Conservation (phyloP, 768 basidiomycete species). For the Mycena rosella region DNA sequence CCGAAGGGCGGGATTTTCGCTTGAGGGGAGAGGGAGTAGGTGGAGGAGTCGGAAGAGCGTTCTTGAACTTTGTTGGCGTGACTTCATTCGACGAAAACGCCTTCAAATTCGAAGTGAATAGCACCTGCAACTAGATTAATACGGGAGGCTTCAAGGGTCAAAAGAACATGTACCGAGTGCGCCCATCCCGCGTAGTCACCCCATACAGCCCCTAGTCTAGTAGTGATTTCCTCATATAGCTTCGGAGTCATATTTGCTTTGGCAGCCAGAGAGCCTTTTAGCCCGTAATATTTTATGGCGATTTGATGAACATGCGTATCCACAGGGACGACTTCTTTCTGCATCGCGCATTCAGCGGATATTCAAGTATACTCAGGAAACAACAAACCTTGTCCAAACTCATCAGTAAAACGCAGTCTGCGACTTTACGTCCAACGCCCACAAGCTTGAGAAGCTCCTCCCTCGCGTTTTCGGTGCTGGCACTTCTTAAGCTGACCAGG, state of each 20-base stretch:
- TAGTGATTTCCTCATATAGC: conserved; percentile 79
- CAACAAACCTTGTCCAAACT: conserved; percentile 83
- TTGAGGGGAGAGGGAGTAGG: conserved; percentile 47
- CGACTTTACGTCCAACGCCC: conserved; percentile 97
- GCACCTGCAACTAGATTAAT: conserved; percentile 59
- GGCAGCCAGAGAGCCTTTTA: conserved; percentile 58
- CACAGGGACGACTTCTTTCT: conserved; percentile 92
- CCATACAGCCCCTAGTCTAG: conserved; percentile 75
- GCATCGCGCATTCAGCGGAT: conserved; percentile 13
- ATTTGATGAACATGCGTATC: conserved; percentile 97
- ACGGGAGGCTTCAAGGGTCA: not conserved
- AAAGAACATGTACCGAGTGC: conserved; percentile 70
- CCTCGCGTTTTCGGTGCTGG: conserved; percentile 71
- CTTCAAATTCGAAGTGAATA: conserved; percentile 83
- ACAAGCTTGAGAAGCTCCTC: conserved; percentile 83
- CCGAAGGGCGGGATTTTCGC: conserved; percentile 39
- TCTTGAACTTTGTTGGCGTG: conserved; percentile 44
- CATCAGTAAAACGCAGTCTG: conserved; percentile 95
- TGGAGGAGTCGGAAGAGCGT: conserved; percentile 45
- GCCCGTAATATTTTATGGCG: conserved; percentile 81
- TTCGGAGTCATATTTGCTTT: conserved; percentile 80
- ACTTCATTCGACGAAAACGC: conserved; percentile 72
- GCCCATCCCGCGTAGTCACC: conserved; percentile 93
- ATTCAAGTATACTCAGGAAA: not conserved
- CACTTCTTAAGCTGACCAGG: conserved; percentile 65